Percentiles rank a stretch among this genome's conserved stretches.
These are phyloP conservation scores for Magnusiomyces sp. DNA, from an alignment of 1,139 yeast genomes.

Conservation along the genomic window DNA sequence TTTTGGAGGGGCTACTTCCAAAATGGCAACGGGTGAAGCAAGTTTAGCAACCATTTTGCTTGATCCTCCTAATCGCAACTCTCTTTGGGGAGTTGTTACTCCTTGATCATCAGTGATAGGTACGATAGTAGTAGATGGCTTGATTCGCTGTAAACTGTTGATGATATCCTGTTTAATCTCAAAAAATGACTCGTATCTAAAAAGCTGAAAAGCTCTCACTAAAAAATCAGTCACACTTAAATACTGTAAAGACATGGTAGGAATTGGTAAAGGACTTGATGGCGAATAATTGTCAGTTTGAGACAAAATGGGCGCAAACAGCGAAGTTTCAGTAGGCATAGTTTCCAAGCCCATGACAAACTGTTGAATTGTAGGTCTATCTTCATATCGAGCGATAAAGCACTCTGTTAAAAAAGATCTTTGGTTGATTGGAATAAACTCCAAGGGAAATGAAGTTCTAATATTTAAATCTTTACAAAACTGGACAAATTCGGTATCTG, in stretches of 20 bases:
- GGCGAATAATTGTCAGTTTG: constrained; percentile 6
- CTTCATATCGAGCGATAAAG: constrained; percentile 17
- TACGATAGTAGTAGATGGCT: constrained; percentile 12
- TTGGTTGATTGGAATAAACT: constrained; percentile 3
- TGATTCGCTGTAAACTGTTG: constrained; percentile 22
- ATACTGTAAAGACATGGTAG: constrained; percentile 26
- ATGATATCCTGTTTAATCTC: constrained; percentile 26
- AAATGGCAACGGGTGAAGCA: constrained; percentile 18
- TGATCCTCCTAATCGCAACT: constrained; percentile 20
- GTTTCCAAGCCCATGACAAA: constrained; percentile 4
- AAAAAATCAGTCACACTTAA: constrained; percentile 33
- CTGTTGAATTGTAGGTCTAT: constrained; percentile 13
- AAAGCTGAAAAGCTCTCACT: constrained; percentile 23
- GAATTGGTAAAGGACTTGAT: constrained; percentile 18
- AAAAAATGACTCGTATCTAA: constrained; percentile 20
- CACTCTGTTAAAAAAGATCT: constrained; percentile 16
- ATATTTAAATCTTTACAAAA: constrained; percentile 17
- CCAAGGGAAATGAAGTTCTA: constrained; percentile 11
- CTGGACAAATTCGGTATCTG: constrained; percentile 19
- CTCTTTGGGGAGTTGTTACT: constrained; percentile 9
- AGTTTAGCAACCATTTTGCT: constrained; percentile 30
- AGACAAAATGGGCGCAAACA: constrained; percentile 10
- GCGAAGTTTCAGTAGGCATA: constrained; percentile 19
- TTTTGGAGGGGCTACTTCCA: constrained; percentile 24
- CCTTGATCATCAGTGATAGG: constrained; percentile 4